These are phyloP conservation scores for Penicillium sp. DNA, from an alignment of 2,329 filamentous ascomycete species.

Conservation along the genomic window DNA sequence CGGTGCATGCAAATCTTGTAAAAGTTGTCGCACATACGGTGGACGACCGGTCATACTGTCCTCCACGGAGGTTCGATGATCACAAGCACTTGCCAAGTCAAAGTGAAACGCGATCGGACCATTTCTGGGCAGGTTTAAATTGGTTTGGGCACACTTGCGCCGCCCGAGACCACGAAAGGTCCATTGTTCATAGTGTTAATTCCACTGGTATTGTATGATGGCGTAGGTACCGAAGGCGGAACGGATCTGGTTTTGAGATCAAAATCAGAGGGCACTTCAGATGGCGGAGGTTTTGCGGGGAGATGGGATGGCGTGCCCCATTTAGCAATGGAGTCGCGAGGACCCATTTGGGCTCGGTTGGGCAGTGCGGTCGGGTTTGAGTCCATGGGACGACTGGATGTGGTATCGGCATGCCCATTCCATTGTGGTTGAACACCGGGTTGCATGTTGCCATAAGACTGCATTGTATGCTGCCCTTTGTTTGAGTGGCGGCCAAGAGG, in stretches of 20 bases:
- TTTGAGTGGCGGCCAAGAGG: conserved; percentile 33
- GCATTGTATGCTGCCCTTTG: conserved; percentile 31
- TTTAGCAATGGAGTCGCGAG: conserved; percentile 45
- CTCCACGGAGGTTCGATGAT: too few species aligned
- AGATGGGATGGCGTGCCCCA: conserved; percentile 51
- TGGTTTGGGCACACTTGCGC: conserved; percentile 26
- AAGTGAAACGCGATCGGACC: not conserved
- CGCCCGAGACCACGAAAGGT: conserved; percentile 42
- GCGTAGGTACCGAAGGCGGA: conserved; percentile 19
- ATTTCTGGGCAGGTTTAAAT: conserved; percentile 17
- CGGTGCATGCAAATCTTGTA: conserved; percentile 9
- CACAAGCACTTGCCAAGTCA: not conserved
- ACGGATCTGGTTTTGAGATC: conserved; percentile 37
- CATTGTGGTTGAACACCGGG: conserved; percentile 28
- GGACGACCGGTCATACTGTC: not conserved
- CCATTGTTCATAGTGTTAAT: conserved; percentile 29
- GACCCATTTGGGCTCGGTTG: conserved; percentile 22
- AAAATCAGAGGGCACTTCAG: conserved; percentile 43
- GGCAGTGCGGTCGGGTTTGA: conserved; percentile 15
- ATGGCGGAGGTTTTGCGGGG: conserved; percentile 50
- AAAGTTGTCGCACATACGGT: not conserved
- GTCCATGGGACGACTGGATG: conserved; percentile 23
- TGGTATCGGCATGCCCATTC: conserved; percentile 26
- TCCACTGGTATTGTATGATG: conserved; percentile 24
- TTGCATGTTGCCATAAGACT: conserved; percentile 27